Percentiles rank a stretch among this genome's conserved stretches.
These are phyloP conservation scores for Erythrobasidium hasegawianum DNA, from an alignment of 1,284 basidiomycete species.

Conservation along the genomic window DNA sequence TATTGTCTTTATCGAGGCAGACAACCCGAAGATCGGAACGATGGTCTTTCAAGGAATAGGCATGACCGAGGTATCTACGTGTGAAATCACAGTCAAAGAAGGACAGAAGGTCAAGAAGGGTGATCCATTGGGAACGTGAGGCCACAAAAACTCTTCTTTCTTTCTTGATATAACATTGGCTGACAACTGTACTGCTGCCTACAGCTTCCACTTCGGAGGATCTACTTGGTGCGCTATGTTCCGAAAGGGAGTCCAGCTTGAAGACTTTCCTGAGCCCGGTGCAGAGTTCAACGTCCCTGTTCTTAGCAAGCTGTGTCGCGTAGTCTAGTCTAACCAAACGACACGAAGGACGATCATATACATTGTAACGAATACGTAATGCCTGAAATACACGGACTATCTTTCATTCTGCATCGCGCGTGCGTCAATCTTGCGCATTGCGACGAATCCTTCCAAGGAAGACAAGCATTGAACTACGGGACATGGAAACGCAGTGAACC, in stretches of 20 bases:
- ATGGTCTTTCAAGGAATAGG: constrained; percentile 57
- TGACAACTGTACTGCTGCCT: neutral
- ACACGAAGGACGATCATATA: too few species aligned
- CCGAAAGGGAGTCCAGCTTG: constrained; percentile 34
- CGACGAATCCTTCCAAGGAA: too few species aligned
- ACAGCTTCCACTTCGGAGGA: constrained; percentile 33
- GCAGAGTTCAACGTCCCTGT: constrained; percentile 31
- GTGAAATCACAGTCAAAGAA: constrained; percentile 50
- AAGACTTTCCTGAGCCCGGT: constrained; percentile 33
- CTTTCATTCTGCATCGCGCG: too few species aligned
- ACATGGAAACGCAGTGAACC: too few species aligned
- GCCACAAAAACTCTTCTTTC: neutral
- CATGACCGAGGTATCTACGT: constrained; percentile 60
- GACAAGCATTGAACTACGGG: too few species aligned
- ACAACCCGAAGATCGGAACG: constrained; percentile 55
- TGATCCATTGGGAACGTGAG: constrained; percentile 31
- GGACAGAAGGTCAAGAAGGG: constrained; percentile 35
- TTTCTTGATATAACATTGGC: neutral
- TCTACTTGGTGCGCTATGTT: constrained; percentile 33
- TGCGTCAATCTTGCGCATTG: too few species aligned
- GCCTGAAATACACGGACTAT: too few species aligned
- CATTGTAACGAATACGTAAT: too few species aligned
- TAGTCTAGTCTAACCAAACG: too few species aligned
- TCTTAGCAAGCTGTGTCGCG: neutral
- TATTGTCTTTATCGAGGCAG: constrained; percentile 57